Base-by-base conservation (phyloP, 345 rosid species). In the Chamaenerion angustifolium region DNA sequence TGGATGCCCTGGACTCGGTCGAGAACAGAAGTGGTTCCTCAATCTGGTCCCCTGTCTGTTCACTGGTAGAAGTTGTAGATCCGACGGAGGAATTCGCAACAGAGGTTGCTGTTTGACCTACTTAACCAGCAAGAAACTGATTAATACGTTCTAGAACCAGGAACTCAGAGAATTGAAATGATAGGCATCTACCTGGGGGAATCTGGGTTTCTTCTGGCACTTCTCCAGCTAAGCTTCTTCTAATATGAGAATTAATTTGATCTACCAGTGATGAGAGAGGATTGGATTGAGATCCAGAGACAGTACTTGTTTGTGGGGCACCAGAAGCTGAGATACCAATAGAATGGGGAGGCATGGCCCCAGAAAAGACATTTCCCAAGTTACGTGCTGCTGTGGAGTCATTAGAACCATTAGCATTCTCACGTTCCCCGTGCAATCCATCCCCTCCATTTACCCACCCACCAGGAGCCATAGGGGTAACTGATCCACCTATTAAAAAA, bases 401-500 rank as follows among this genome's bases (percentile, higher is more conserved):
- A 45, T 58, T 51, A 10, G 67, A 69, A 70, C 56, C 62, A 62
- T 54, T 51, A 68, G 56, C 46, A 58, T 55, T 70, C 55, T 62
- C 57, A 40, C n/a, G 78, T 51, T 72, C 82, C 52, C 71, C 85
- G 58, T 70, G 89, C 52, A 56, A 52, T 40, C 71, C 82, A 31
- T 75, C 81, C 16, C 68, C 78, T 56, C 57, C 71, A 60, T 57
- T 70, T 51, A 56, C 58, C 63, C 83, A 71, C 62, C 71, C 64
- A 60, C 82, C 87, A 53, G 65, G 56, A 54, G 76, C 56, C 40
- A 64, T 68, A 16, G 93, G 79, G 19, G 87, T 78, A 19, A 67
- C 21, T 10, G 82, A 43, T 4, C 79, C 67, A 54, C 85, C 96
- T 81, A 17, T 58, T 42, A 56, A 57, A 43, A 46, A 52, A 57